These are phyloP conservation scores for Stephania yunnanensis DNA, from an alignment of 164 flowering plant genomes.

Conservation along the genomic window DNA sequence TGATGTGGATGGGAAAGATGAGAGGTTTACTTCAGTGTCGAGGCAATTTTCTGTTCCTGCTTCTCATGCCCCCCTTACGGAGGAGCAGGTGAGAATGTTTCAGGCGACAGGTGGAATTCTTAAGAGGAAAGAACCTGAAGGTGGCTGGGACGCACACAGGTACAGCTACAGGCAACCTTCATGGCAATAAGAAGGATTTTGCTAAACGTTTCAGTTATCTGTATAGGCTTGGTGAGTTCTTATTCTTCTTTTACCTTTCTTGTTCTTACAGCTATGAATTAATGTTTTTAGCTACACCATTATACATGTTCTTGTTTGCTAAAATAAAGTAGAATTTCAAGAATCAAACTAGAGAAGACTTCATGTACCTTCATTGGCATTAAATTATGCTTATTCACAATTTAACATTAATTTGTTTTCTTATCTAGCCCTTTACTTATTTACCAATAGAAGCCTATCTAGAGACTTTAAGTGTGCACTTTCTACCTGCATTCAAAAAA, in stretches of 20 bases:
- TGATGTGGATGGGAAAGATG: conserved; percentile 60
- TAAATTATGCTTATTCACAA: conserved; percentile 2
- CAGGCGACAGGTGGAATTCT: conserved; percentile 42
- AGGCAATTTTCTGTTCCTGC: conserved; percentile 48
- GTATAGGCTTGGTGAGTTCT: not conserved
- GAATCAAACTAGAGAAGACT: too few relatives aligned
- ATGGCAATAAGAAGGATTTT: conserved; percentile 39
- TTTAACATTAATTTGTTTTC: too few relatives aligned
- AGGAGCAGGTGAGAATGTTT: conserved; percentile 55
- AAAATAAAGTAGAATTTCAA: too few relatives aligned
- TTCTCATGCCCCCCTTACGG: conserved; percentile 45
- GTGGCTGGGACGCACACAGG: conserved; percentile 52
- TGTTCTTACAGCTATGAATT: not conserved
- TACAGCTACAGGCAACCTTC: conserved; percentile 45
- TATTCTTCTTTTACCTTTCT: not conserved
- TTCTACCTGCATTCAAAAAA: too few relatives aligned
- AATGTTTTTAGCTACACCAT: not conserved
- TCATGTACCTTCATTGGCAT: not conserved
- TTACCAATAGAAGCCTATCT: too few relatives aligned
- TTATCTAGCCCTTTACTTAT: too few relatives aligned
- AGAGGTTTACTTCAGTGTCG: conserved; percentile 30
- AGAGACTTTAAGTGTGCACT: too few relatives aligned
- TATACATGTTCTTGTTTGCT: not conserved
- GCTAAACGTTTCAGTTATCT: conserved; percentile 11
- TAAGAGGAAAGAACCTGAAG: conserved; percentile 49